These are phyloP conservation scores for Fusarium verticillioides DNA, from an alignment of 2,329 filamentous ascomycete genomes.

Conservation along the genomic window DNA sequence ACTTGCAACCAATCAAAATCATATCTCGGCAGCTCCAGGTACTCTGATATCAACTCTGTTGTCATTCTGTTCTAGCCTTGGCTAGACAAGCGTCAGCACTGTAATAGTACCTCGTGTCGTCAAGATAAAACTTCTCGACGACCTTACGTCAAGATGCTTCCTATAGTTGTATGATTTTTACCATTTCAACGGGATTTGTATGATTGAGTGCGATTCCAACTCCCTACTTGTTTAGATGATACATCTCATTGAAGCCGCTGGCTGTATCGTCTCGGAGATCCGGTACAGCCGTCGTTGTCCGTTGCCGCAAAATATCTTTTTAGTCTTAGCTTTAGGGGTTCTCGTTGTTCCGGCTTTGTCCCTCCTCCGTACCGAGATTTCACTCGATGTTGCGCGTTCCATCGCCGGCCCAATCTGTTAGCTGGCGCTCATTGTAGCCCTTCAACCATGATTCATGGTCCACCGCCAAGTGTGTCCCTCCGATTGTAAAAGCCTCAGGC, in stretches of 20 bases:
- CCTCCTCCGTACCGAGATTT: constrained; percentile 44
- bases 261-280: constrained; percentile 36
- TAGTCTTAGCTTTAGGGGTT: constrained; percentile 36
- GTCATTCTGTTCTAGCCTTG: constrained; percentile 15
- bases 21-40: constrained; percentile 31
- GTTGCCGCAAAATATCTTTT: constrained; percentile 32
- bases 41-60: constrained; percentile 36
- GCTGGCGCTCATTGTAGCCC: constrained; percentile 38
- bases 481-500: constrained; percentile 51
- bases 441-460: constrained; percentile 50
- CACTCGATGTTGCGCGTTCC: constrained; percentile 44
- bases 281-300: constrained; percentile 45
- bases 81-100: constrained; percentile 13
- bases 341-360: constrained; percentile 42
- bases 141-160: neutral
- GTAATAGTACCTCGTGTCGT: constrained; percentile 4
- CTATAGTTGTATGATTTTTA: too few relatives aligned
- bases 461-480: constrained; percentile 48
- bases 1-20: constrained; percentile 27
- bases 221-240: neutral
- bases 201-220: neutral
- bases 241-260: neutral
- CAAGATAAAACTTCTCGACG: neutral
- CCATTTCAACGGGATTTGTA: neutral
- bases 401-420: constrained; percentile 40